Base-by-base conservation (phyloP, 345 rosid species). In the Salix purpurea region DNA sequence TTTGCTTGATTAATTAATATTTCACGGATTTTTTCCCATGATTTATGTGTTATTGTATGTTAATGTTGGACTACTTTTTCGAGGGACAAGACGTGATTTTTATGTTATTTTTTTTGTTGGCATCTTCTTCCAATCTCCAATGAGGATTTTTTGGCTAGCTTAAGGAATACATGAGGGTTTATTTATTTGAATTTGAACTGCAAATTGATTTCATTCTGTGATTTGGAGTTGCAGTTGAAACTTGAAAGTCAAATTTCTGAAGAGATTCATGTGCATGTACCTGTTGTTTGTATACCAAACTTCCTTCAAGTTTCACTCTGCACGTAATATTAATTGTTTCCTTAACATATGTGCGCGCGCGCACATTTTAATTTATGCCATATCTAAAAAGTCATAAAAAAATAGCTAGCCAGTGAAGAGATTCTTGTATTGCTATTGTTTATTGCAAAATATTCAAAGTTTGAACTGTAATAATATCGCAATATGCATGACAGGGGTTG, bases 191-290 rank as follows among this genome's bases (percentile, higher is more conserved):
- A 74, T 28, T 30, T 19, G 30, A 54, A 39, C 15, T 36, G 10
- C 16, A 48, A 64, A 48, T 6, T 34, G 4, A 46, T 26, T 64
- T 64, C 7, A 37, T 74, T 30, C 52, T 74, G 64, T 28, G 2
- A 58, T 24, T 42, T 76, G 13, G 15, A 6, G 58, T 77, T 42
- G 18, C 58, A 64, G 65, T 26, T 77, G 52, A 37, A 77, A 58
- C 62, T 9, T 56, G 62, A 58, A n/a, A n/a, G 65, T 50, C 37
- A 37, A 34, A 70, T 34, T 48, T 64, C 75, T 70, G 19, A 52
- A 60, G 52, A 46, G 48, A 32, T 60, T 62, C n/a, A 2, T 40
- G 4, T 44, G 23, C 42, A 1, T 69, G 11, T 16, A 39, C 67
- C 32, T 76, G 28, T 28, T 32, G 21, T 34, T 65, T 74, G 42